Conservation (phyloP, 345 rosid species). For the Moricandia arvensis region DNA sequence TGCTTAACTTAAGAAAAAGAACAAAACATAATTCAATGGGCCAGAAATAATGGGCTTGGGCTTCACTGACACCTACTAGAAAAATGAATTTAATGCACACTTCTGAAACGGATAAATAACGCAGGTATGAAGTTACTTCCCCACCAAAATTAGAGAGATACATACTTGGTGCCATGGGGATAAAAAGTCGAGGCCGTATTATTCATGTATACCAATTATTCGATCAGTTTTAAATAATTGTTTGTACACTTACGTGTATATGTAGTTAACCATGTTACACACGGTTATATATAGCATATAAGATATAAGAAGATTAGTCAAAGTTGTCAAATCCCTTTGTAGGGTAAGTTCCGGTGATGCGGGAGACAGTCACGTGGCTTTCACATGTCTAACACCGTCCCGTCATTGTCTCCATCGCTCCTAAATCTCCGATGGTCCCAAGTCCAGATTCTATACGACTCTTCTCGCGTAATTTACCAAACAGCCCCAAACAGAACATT, state of each 20-base stretch:
- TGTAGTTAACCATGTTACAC: not conserved
- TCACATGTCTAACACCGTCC: constrained; percentile 32
- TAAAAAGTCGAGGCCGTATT: not conserved
- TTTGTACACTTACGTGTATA: not conserved
- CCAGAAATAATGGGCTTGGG: constrained; percentile 1
- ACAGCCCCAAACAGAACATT: not conserved
- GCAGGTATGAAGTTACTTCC: not conserved
- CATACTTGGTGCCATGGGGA: not conserved
- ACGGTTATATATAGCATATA: not conserved
- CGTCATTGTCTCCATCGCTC: constrained; percentile 22
- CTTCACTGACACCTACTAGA: not conserved
- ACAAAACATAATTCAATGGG: not conserved
- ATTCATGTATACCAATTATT: not conserved
- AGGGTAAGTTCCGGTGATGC: constrained; percentile 32
- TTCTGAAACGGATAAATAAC: not conserved
- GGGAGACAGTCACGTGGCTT: constrained; percentile 38
- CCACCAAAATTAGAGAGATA: not conserved
- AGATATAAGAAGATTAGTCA: constrained; percentile 13
- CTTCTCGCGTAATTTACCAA: constrained; percentile 8
- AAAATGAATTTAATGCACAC: not conserved
- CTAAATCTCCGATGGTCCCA: constrained; percentile 21
- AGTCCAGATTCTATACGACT: constrained; percentile 29
- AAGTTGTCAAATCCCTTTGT: constrained; percentile 1
- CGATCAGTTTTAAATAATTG: constrained; percentile 21
- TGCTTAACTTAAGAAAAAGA: too few relatives aligned